phyloP scores from a whole-genome alignment of 164 flowering plant species.

The Vitis rotundifolia region DNA sequence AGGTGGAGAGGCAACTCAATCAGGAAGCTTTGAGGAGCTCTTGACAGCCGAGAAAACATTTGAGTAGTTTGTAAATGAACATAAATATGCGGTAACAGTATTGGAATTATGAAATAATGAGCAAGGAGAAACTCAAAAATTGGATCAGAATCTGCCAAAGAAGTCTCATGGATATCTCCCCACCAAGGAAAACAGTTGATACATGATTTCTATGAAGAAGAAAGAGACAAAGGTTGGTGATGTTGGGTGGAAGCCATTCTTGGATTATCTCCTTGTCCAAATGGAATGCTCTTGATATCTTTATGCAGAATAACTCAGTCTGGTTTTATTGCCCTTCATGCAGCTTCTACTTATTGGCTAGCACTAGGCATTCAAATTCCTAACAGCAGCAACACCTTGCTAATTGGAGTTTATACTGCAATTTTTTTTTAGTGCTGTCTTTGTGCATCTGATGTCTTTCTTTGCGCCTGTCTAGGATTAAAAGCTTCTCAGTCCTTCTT shows the following conservation, averaged over 20 bases:
- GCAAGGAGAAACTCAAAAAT: slow-evolving; percentile 9
- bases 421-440: slow-evolving; percentile 55
- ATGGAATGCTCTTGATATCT: slow-evolving; percentile 35
- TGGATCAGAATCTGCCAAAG: slow-evolving; percentile 4
- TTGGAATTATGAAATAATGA: slow-evolving; percentile 20
- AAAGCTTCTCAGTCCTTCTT: slow-evolving; percentile 77
- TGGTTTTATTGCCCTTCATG: slow-evolving; percentile 61
- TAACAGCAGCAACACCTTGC: slow-evolving; percentile 30
- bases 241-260: slow-evolving; percentile 72
- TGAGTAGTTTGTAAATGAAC: slow-evolving; percentile 79
- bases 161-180: slow-evolving; percentile 12
- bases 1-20: slow-evolving; percentile 59
- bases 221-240: slow-evolving; percentile 74
- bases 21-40: slow-evolving; percentile 69
- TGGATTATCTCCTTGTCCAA: slow-evolving; percentile 62
- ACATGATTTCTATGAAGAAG: slow-evolving; percentile 44
- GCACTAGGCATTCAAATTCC: slow-evolving; percentile 61
- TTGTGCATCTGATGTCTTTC: slow-evolving; percentile 53
- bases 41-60: slow-evolving; percentile 62
- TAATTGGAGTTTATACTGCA: slow-evolving; percentile 65
- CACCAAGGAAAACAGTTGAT: slow-evolving; percentile 27
- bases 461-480: slow-evolving; percentile 59
- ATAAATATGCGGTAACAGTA: slow-evolving; percentile 50
- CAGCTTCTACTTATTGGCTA: slow-evolving; percentile 72
- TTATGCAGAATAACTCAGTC: slow-evolving; percentile 32